These are phyloP conservation scores for Centella asiatica DNA, from an alignment of 129 eudicot genomes.

Conservation along the genomic window DNA sequence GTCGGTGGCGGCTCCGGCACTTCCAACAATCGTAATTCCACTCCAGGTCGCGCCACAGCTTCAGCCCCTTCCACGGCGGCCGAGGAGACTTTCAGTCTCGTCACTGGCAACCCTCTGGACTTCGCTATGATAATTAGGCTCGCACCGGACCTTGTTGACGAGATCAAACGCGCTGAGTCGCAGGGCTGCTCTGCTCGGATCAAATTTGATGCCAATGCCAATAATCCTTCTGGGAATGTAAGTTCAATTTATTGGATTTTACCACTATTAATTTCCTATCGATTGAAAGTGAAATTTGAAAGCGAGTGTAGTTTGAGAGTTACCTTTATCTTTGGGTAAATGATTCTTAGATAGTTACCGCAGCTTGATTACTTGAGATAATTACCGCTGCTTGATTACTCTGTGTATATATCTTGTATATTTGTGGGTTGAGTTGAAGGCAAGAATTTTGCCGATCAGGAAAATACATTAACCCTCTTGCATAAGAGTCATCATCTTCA, in stretches of 20 bases:
- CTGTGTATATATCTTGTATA: neutral
- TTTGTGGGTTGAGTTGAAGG: neutral
- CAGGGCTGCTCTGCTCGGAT: constrained; percentile 59
- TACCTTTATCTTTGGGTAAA: too few relatives aligned
- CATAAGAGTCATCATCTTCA: neutral
- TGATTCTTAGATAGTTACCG: neutral
- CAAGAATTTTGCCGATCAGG: neutral
- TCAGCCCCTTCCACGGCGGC: constrained; percentile 25
- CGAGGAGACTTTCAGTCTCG: constrained; percentile 77
- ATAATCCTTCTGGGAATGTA: constrained; percentile 64
- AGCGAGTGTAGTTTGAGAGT: too few relatives aligned
- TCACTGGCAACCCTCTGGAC: constrained; percentile 51
- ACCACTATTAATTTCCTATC: too few relatives aligned
- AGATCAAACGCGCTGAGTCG: constrained; percentile 82
- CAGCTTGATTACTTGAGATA: too few relatives aligned
- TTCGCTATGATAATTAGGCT: constrained; percentile 75
- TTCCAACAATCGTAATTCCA: constrained; percentile 32
- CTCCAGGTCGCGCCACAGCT: constrained; percentile 20
- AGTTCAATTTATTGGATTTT: constrained; percentile 25
- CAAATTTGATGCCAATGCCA: constrained; percentile 64
- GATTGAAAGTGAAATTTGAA: neutral
- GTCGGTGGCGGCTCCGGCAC: constrained; percentile 34
- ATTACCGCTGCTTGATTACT: too few relatives aligned
- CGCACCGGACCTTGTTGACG: constrained; percentile 79
- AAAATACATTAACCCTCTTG: neutral